Conservation (phyloP, 2,329 filamentous ascomycete species). For the Claviceps africana region DNA sequence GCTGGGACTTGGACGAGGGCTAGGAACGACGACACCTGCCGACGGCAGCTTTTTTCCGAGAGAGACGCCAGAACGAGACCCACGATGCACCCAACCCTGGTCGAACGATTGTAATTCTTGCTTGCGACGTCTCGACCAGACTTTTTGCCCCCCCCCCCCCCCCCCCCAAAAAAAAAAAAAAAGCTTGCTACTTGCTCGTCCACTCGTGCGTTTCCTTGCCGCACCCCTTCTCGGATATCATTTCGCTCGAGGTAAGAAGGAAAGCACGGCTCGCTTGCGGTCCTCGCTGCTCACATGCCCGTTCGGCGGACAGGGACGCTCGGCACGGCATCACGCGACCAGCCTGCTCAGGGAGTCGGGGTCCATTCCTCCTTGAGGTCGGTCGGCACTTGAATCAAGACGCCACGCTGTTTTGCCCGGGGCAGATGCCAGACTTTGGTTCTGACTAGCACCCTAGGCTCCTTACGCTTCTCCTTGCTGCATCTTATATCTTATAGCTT, state of each 20-base stretch:
- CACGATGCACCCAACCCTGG: background rate
- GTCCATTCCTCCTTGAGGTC: slow-evolving; percentile 2
- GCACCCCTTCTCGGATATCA: background rate
- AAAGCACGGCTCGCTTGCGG: too few species aligned
- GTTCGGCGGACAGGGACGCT: background rate
- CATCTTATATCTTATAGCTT: too few species aligned
- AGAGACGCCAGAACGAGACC: background rate
- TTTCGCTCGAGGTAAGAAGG: background rate
- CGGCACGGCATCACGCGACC: slow-evolving; percentile 9
- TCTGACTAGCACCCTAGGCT: background rate
- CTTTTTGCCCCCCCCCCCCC: too few species aligned
- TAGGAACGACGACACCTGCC: background rate
- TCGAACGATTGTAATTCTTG: background rate
- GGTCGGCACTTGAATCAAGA: background rate
- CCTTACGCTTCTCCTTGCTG: background rate
- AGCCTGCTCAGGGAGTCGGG: slow-evolving; percentile 6
- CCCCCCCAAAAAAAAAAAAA: background rate
- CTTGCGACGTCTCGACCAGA: background rate
- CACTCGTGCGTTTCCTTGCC: background rate
- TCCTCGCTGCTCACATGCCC: too few species aligned
- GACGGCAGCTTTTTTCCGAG: background rate
- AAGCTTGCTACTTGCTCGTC: background rate
- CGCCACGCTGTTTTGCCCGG: background rate
- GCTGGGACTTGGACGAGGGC: background rate
- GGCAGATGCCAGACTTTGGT: background rate